Evolutionary conservation across 1,284 basidiomycete species (phyloP).

Genomic region (Irpex sp.): DNA sequence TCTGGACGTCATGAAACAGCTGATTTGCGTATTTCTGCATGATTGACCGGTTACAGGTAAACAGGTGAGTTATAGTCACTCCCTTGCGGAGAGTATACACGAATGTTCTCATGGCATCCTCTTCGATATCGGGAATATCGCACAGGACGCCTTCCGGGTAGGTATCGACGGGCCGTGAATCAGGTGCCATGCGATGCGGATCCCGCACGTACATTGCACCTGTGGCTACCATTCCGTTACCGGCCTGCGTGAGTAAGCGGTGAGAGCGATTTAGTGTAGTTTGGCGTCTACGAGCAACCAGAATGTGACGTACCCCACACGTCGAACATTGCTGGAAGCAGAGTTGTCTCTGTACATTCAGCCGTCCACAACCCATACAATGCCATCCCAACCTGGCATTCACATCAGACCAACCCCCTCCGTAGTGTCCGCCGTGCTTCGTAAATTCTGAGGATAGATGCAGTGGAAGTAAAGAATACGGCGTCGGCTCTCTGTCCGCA

Average conservation of each 20-base stretch:
- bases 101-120: slow-evolving; percentile 28
- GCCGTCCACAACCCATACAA: slow-evolving; percentile 30
- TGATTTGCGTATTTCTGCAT: slow-evolving; percentile 26
- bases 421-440: not conserved
- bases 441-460: slow-evolving; percentile 18
- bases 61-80: slow-evolving; percentile 29
- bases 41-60: slow-evolving; percentile 31
- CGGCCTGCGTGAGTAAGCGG: slow-evolving; percentile 14
- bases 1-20: slow-evolving; percentile 29
- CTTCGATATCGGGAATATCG: slow-evolving; percentile 14
- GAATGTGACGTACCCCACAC: slow-evolving; percentile 25
- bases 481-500: slow-evolving; percentile 3
- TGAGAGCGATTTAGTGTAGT: not conserved
- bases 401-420: slow-evolving; percentile 18
- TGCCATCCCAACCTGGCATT: slow-evolving; percentile 29
- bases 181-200: slow-evolving; percentile 19
- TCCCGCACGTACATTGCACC: slow-evolving; percentile 26
- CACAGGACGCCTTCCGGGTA: slow-evolving; percentile 19
- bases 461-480: slow-evolving; percentile 29
- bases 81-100: slow-evolving; percentile 21
- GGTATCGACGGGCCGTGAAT: slow-evolving; percentile 24
- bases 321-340: slow-evolving; percentile 31
- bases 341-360: slow-evolving; percentile 32
- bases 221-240: slow-evolving; percentile 19
- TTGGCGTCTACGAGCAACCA: not conserved